Evolutionary conservation across 2,329 filamentous ascomycete species (phyloP).

Genomic region (Colletotrichum sp.): DNA sequence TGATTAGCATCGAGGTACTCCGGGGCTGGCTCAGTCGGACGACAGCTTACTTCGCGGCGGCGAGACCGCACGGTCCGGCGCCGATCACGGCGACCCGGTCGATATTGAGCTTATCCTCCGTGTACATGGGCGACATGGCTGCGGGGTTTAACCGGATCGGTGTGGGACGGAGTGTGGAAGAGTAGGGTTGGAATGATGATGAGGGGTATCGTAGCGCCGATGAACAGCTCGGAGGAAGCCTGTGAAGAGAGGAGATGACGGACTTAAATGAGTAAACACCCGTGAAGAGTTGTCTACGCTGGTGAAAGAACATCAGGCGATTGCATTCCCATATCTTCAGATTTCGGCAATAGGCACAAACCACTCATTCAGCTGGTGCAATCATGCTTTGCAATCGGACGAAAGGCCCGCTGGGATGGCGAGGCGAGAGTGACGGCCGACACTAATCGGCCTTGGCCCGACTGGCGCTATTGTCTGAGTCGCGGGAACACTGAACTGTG

Average conservation of each 20-base stretch:
- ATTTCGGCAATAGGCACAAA: neutral
- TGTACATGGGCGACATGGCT: constrained; percentile 24
- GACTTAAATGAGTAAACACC: neutral
- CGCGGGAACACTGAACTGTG: neutral
- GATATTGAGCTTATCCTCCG: constrained; percentile 31
- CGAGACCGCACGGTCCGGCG: constrained; percentile 73
- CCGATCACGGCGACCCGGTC: constrained; percentile 71
- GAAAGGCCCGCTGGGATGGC: neutral
- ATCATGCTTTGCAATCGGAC: neutral
- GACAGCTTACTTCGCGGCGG: constrained; percentile 51
- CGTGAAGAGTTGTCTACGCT: neutral
- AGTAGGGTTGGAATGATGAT: neutral
- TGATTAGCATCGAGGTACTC: neutral
- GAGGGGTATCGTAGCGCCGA: neutral
- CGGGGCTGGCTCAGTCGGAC: neutral
- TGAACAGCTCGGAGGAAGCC: neutral
- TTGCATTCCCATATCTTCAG: neutral
- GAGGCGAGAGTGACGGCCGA: neutral
- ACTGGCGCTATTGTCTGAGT: neutral
- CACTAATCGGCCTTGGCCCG: constrained; percentile 14
- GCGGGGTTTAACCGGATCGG: neutral
- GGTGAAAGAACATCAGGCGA: neutral
- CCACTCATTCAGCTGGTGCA: neutral
- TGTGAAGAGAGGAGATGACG: neutral
- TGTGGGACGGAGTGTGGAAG: neutral